Conservation (phyloP, 495 filamentous ascomycete species). For the Penicillium lagena region DNA sequence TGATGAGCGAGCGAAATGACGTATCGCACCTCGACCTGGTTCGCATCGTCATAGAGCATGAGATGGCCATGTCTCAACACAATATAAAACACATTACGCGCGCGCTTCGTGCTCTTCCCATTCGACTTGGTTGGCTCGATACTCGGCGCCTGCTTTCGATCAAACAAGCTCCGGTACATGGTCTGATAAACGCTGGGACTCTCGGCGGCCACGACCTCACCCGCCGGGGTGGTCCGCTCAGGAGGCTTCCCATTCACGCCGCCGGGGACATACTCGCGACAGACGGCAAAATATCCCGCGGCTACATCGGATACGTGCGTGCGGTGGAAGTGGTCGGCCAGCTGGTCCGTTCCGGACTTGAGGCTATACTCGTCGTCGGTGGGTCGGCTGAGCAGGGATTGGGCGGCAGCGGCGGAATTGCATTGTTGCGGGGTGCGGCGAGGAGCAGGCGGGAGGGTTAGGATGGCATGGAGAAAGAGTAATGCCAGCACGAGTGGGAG, state of each 20-base stretch:
- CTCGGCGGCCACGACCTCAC: constrained; percentile 60
- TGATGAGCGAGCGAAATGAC: constrained; percentile 90
- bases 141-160: constrained; percentile 61
- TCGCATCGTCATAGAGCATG: constrained; percentile 91
- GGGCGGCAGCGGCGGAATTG: constrained; percentile 28
- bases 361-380: constrained; percentile 42
- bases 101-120: constrained; percentile 61
- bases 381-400: constrained; percentile 20
- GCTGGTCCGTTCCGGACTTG: constrained; percentile 41
- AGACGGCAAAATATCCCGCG: constrained; percentile 91
- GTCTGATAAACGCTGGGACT: constrained; percentile 93
- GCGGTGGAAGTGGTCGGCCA: constrained; percentile 50
- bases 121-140: constrained; percentile 41
- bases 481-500: constrained; percentile 65
- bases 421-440: constrained; percentile 25
- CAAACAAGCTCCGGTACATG: constrained; percentile 96
- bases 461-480: constrained; percentile 60
- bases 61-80: constrained; percentile 91
- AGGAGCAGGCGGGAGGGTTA: constrained; percentile 51
- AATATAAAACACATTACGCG: constrained; percentile 89
- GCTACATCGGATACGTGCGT: constrained; percentile 74
- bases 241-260: constrained; percentile 87
- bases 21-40: constrained; percentile 88
- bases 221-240: constrained; percentile 77
- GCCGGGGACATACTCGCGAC: constrained; percentile 83